Evolutionary conservation across 345 rosid species (phyloP).

Genomic region (Acer saccharum): DNA sequence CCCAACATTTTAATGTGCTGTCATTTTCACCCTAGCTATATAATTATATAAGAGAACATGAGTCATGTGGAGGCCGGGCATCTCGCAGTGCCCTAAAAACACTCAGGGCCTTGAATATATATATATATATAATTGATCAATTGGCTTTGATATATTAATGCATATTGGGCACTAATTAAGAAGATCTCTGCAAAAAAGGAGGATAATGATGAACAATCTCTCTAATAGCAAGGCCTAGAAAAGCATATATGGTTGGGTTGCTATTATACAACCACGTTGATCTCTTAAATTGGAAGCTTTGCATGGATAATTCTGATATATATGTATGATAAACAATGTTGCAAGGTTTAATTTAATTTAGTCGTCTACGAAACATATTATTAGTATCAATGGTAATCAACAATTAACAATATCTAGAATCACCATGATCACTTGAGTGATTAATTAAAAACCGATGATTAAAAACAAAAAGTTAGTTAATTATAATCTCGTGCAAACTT

Average conservation of each 20-base stretch:
- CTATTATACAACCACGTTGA: constrained; percentile 10
- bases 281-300: constrained; percentile 1
- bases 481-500: too few relatives aligned
- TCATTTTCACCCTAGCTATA: constrained; percentile 5
- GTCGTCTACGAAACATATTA: background rate
- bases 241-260: background rate
- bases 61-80: constrained; percentile 18
- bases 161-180: constrained; percentile 14
- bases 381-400: background rate
- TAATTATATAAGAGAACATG: constrained; percentile 24
- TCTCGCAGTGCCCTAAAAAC: constrained; percentile 13
- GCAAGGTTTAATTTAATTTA: background rate
- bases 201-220: background rate
- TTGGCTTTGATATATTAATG: background rate
- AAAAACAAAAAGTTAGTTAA: too few relatives aligned
- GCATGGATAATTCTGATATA: constrained; percentile 1
- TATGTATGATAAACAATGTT: background rate
- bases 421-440: background rate
- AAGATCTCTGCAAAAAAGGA: background rate
- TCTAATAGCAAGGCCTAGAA: background rate
- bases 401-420: background rate
- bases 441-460: background rate
- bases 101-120: constrained; percentile 5
- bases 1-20: constrained; percentile 17
- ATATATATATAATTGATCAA: constrained; percentile 15